phyloP scores from a whole-genome alignment of 2,329 filamentous ascomycete species.

The Hypocreales sp. region DNA sequence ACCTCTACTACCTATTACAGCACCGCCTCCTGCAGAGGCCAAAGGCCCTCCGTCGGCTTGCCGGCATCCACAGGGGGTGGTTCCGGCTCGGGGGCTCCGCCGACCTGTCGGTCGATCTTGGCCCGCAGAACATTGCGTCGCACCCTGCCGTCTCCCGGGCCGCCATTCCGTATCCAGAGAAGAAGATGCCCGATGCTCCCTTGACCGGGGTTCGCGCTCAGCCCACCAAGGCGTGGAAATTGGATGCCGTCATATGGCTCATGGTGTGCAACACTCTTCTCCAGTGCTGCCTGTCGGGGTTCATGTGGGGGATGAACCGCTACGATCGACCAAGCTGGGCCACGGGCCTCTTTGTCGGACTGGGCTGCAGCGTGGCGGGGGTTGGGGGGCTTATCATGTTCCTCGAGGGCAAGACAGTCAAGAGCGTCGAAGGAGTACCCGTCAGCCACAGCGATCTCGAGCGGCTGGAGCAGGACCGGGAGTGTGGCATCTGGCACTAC shows the following conservation, averaged over 20 bases:
- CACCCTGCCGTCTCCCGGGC: constrained; percentile 18
- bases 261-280: constrained; percentile 69
- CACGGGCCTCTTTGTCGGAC: constrained; percentile 62
- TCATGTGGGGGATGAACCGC: constrained; percentile 73
- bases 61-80: constrained; percentile 62
- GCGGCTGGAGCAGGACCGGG: constrained; percentile 33
- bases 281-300: constrained; percentile 55
- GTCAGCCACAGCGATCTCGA: constrained; percentile 39
- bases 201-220: constrained; percentile 57
- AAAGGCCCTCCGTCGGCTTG: constrained; percentile 48
- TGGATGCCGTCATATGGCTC: constrained; percentile 67
- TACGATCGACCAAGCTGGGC: constrained; percentile 64
- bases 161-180: constrained; percentile 44
- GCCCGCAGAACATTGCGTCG: constrained; percentile 28
- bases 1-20: constrained; percentile 56
- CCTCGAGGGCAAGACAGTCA: constrained; percentile 55
- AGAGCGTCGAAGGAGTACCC: constrained; percentile 55
- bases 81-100: constrained; percentile 56
- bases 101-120: constrained; percentile 34
- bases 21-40: constrained; percentile 41
- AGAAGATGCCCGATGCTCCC: constrained; percentile 48
- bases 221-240: constrained; percentile 54
- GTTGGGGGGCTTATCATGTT: constrained; percentile 56
- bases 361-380: constrained; percentile 56
- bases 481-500: constrained; percentile 41